phyloP scores from a whole-genome alignment of 352 stramenopile genomes.

The Aphanomyces stellatus region DNA sequence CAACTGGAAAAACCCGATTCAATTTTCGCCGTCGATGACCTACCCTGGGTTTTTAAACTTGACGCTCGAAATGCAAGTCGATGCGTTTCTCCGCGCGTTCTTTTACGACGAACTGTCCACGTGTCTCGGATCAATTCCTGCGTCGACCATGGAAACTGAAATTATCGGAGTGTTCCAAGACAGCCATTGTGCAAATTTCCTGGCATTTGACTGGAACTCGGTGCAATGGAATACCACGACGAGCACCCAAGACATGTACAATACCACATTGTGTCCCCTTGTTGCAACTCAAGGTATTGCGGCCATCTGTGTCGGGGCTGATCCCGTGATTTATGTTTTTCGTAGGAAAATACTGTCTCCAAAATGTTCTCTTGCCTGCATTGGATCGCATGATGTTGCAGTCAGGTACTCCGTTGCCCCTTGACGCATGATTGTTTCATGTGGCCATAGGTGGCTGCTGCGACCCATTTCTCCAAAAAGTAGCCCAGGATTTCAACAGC shows the following conservation, averaged over 20 bases:
- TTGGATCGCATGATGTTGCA: background rate
- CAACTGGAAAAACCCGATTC: background rate
- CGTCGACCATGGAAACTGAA: background rate
- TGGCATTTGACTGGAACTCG: background rate
- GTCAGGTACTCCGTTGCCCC: background rate
- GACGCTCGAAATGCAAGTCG: background rate
- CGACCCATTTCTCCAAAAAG: background rate
- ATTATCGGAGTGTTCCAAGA: background rate
- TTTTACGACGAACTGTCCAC: background rate
- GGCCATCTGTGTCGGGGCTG: too few species aligned
- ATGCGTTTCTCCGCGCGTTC: background rate
- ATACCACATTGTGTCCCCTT: background rate
- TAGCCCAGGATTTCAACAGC: background rate
- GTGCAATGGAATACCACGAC: background rate
- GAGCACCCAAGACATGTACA: background rate
- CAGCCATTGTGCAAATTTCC: background rate
- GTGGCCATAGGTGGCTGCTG: slow-evolving; percentile 6
- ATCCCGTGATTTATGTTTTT: background rate
- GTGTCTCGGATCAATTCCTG: background rate
- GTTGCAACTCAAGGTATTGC: background rate
- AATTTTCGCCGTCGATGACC: background rate
- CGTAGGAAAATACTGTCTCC: slow-evolving; percentile 1
- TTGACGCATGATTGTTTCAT: background rate
- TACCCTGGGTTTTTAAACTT: background rate
- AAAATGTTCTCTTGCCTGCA: background rate